These are phyloP conservation scores for Penicillium paxilli DNA, from an alignment of 495 filamentous ascomycete genomes.

Conservation along the genomic window DNA sequence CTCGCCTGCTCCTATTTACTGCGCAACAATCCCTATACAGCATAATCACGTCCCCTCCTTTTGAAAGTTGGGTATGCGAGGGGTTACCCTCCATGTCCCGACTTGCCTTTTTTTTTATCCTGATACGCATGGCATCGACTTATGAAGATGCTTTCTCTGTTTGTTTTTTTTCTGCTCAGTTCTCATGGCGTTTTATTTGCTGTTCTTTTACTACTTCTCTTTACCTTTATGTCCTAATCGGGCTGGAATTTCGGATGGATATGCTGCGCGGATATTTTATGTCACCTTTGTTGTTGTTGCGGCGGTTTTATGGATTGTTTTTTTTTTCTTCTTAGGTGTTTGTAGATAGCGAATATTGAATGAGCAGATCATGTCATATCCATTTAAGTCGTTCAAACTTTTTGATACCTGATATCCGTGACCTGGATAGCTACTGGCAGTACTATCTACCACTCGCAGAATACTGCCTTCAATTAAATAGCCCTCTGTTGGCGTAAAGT, in stretches of 20 bases:
- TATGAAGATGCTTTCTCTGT: neutral
- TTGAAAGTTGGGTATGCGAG: too few relatives aligned
- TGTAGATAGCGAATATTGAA: too few relatives aligned
- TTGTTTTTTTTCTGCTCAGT: neutral
- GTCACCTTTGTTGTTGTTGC: too few relatives aligned
- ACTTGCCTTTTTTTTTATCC: neutral
- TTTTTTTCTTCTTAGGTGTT: too few relatives aligned
- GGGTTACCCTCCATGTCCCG: neutral
- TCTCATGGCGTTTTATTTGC: neutral
- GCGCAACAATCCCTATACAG: neutral
- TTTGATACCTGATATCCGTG: too few relatives aligned
- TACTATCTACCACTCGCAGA: too few relatives aligned
- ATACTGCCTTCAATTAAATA: too few relatives aligned
- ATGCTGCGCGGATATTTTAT: neutral
- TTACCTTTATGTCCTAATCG: neutral
- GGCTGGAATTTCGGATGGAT: neutral
- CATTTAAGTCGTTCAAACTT: too few relatives aligned
- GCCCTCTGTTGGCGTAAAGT: too few relatives aligned
- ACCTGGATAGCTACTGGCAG: too few relatives aligned
- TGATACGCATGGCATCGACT: neutral
- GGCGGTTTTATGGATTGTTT: too few relatives aligned
- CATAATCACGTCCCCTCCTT: neutral
- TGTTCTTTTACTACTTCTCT: neutral
- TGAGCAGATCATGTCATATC: too few relatives aligned
- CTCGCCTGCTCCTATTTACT: neutral